Evolutionary conservation across 2,329 filamentous ascomycete genomes (phyloP).

Genomic region (Alternaria consortialis): DNA sequence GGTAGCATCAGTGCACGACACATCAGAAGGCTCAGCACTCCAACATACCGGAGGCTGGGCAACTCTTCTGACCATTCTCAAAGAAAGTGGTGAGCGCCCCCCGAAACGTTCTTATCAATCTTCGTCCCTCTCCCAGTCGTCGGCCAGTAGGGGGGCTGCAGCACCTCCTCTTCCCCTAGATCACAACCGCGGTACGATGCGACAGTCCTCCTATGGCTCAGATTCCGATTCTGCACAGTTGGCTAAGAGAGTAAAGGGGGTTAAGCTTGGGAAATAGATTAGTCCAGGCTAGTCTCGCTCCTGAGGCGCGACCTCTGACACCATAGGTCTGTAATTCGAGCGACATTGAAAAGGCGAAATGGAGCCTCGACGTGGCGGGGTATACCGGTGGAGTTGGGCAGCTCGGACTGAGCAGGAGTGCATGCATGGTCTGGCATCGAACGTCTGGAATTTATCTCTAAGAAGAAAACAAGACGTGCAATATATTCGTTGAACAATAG

Average conservation of each 20-base stretch:
- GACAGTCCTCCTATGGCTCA: slow-evolving; percentile 47
- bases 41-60: slow-evolving; percentile 91
- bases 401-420: slow-evolving; percentile 5
- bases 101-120: slow-evolving; percentile 69
- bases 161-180: slow-evolving; percentile 40
- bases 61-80: slow-evolving; percentile 89
- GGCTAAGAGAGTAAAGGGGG: slow-evolving; percentile 72
- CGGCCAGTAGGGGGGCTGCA: slow-evolving; percentile 51
- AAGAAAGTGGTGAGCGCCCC: slow-evolving; percentile 97
- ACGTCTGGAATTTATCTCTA: not conserved
- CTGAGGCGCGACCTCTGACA: slow-evolving; percentile 25
- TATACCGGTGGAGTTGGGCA: slow-evolving; percentile 7
- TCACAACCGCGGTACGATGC: slow-evolving; percentile 28
- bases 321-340: slow-evolving; percentile 31
- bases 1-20: slow-evolving; percentile 82
- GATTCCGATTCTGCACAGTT: slow-evolving; percentile 66
- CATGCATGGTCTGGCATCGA: slow-evolving; percentile 16
- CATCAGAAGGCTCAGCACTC: slow-evolving; percentile 81
- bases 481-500: slow-evolving; percentile 6
- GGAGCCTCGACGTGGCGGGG: not conserved
- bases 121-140: slow-evolving; percentile 39
- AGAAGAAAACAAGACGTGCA: slow-evolving; percentile 13
- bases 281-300: slow-evolving; percentile 20
- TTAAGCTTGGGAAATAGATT: slow-evolving; percentile 58
- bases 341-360: slow-evolving; percentile 11